Base-by-base conservation (phyloP, 1,284 basidiomycete species). In the Marasmius sp. region DNA sequence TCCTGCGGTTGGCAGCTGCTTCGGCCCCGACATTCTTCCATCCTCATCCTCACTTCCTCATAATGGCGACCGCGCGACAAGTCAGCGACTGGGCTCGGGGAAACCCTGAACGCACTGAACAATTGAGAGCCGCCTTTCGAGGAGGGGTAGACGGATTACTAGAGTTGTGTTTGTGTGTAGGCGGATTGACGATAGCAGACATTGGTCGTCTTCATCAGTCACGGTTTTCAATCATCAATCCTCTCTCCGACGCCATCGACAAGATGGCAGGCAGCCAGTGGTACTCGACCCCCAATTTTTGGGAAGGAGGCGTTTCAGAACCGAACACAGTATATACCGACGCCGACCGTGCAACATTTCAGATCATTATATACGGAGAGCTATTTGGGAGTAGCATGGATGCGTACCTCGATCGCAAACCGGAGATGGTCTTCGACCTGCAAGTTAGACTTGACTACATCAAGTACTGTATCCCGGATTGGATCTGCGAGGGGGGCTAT, bases 31-130 rank as follows among this genome's bases (percentile, higher is more conserved):
- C 64, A 8, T 68, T 68, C 55, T 66, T 66, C 45, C 57, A 62
- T 10, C 66, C 66, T 9, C 66, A 66, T 45, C 66, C 63, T n/a
- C 62, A 66, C 38, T 22, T 64, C 34, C 65, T 68, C 43, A 62
- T 66, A n/a, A 61, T 60, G 9, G 61, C 64, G 2, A 65, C 63
- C 0, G 65, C 65, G 0, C 61, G 65, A 11, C 61, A 64, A 45
- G 33, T 68, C 27, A 62, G 61, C 27, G 65, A 66, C 47, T 67
- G 66, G 66, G 66, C 66, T 4, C 62, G 65, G 8, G 11, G 61
- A 36, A n/a, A 48, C 33, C 50, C 57, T 9, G 47, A 60, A 6
- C 54, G 48, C 48, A 64, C 65, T 12, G 56, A 53, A n/a, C 18
- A 12, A 38, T 60, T 68, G 10, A 63, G 63, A 34, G 37, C 27